Percentiles rank a stretch among this genome's conserved stretches.
Conservation (phyloP, 2,329 filamentous ascomycete genomes). For the Helminthosporium solani region DNA sequence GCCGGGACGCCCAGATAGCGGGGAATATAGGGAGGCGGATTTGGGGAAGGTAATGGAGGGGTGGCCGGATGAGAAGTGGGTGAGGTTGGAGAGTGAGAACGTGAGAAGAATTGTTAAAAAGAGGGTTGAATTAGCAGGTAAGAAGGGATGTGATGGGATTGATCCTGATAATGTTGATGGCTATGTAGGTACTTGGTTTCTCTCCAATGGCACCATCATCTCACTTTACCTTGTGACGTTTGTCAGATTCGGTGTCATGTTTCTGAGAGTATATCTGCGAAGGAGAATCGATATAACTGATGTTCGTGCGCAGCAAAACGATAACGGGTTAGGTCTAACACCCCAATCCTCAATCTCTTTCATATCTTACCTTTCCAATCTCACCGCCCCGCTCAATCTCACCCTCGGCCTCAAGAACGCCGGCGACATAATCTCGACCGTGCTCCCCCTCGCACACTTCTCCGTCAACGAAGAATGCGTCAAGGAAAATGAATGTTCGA, state of each 20-base stretch:
- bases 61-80: constrained; percentile 69
- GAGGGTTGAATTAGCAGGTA: constrained; percentile 59
- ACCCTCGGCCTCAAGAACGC: constrained; percentile 70
- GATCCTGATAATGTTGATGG: constrained; percentile 73
- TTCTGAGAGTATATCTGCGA: not conserved
- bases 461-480: constrained; percentile 71
- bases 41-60: constrained; percentile 60
- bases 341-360: constrained; percentile 58
- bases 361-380: constrained; percentile 59
- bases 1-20: constrained; percentile 60
- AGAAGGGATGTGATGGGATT: constrained; percentile 67
- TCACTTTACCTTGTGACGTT: not conserved
- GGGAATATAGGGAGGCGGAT: constrained; percentile 56
- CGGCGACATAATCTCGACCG: constrained; percentile 56
- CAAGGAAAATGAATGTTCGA: constrained; percentile 60
- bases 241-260: not conserved
- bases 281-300: not conserved
- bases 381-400: constrained; percentile 57
- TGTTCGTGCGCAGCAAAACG: constrained; percentile 46
- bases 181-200: constrained; percentile 49
- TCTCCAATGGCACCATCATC: not conserved
- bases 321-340: constrained; percentile 63
- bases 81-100: constrained; percentile 57
- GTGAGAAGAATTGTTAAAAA: constrained; percentile 66
- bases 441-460: constrained; percentile 60